Percentiles rank a stretch among this genome's conserved stretches.
Evolutionary conservation across 2,329 filamentous ascomycete species (phyloP).

Genomic region (Aspergillus sp.): DNA sequence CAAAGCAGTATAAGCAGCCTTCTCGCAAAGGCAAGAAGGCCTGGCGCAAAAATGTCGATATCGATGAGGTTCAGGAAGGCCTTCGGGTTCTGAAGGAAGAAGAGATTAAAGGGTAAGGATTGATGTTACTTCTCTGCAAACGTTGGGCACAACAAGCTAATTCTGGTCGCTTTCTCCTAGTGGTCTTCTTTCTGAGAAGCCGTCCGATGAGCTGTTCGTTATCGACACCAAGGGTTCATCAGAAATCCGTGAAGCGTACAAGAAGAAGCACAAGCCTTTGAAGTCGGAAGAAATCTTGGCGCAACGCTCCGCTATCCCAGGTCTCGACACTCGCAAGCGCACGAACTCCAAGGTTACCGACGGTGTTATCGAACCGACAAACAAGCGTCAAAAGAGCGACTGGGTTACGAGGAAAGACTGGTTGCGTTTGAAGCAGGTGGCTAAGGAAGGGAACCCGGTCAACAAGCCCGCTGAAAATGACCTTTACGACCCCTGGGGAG

Average conservation of each 20-base stretch:
- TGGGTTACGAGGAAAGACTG: conserved; percentile 87
- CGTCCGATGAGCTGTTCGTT: conserved; percentile 80
- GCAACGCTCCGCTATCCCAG: conserved; percentile 76
- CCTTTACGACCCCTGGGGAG: conserved; percentile 77
- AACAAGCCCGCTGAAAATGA: conserved; percentile 60
- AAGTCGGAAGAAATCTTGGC: conserved; percentile 92
- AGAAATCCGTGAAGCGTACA: conserved; percentile 64
- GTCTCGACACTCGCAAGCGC: conserved; percentile 78
- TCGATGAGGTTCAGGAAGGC: conserved; percentile 80
- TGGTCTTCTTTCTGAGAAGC: conserved; percentile 81
- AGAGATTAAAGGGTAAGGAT: conserved; percentile 77
- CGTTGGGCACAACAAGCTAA: not conserved
- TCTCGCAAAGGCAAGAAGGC: conserved; percentile 98
- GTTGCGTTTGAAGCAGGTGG: conserved; percentile 73
- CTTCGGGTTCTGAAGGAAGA: conserved; percentile 83
- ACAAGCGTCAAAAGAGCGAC: conserved; percentile 74
- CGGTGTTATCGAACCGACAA: conserved; percentile 65
- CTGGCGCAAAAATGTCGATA: conserved; percentile 97
- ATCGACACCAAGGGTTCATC: conserved; percentile 75
- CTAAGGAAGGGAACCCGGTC: conserved; percentile 61
- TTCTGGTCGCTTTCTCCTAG: conserved; percentile 49
- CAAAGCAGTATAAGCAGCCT: conserved; percentile 80
- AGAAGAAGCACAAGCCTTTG: conserved; percentile 73
- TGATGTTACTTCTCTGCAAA: not conserved
- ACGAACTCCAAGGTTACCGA: conserved; percentile 69